phyloP scores from a whole-genome alignment of 495 filamentous ascomycete species.

The Hypoxylon cercidicola region DNA sequence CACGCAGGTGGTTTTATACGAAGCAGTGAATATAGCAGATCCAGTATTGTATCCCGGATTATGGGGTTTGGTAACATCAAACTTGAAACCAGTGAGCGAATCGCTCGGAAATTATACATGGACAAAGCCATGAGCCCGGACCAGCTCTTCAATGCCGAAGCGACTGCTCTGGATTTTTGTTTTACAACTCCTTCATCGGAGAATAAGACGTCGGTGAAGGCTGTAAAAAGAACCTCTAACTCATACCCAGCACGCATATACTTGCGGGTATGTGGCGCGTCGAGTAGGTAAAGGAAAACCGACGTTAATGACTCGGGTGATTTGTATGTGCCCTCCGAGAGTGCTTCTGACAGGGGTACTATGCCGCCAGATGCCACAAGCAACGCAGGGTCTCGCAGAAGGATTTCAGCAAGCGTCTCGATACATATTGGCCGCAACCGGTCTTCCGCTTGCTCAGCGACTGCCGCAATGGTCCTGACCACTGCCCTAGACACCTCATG shows the following conservation, averaged over 20 bases:
- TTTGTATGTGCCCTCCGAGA: slow-evolving; percentile 90
- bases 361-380: slow-evolving; percentile 85
- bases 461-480: slow-evolving; percentile 84
- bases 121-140: slow-evolving; percentile 85
- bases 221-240: slow-evolving; percentile 81
- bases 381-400: slow-evolving; percentile 83
- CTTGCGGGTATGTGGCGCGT: slow-evolving; percentile 81
- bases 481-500: slow-evolving; percentile 87
- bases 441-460: slow-evolving; percentile 85
- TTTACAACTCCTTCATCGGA: slow-evolving; percentile 81
- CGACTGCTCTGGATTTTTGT: slow-evolving; percentile 85
- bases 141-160: slow-evolving; percentile 93
- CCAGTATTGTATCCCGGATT: slow-evolving; percentile 78
- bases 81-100: slow-evolving; percentile 82
- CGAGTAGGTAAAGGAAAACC: slow-evolving; percentile 88
- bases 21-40: slow-evolving; percentile 89
- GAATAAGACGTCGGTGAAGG: slow-evolving; percentile 85
- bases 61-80: slow-evolving; percentile 75
- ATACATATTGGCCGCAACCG: slow-evolving; percentile 87
- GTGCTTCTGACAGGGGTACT: slow-evolving; percentile 80
- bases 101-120: slow-evolving; percentile 83
- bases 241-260: slow-evolving; percentile 83
- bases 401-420: slow-evolving; percentile 89
- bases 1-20: slow-evolving; percentile 95
- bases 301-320: slow-evolving; percentile 85